Evolutionary conservation across 2,329 filamentous ascomycete species (phyloP).

Genomic region (Dothiorella sarmentorum): DNA sequence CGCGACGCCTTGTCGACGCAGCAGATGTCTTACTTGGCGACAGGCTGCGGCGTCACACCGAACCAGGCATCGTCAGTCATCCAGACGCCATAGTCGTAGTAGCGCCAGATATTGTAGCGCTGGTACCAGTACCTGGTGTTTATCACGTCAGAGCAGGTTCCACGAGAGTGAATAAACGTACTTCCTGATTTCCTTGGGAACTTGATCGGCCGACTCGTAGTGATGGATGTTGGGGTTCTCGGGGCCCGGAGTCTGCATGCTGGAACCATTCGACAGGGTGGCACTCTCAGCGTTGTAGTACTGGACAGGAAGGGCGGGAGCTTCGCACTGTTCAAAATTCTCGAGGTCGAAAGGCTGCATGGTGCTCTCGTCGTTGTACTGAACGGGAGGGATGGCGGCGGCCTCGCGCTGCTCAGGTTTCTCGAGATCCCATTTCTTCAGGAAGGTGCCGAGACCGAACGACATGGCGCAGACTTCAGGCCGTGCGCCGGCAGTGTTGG

Average conservation of each 20-base stretch:
- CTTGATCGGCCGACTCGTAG: conserved; percentile 66
- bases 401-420: conserved; percentile 3
- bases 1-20: not conserved
- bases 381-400: not conserved
- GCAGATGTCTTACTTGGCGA: conserved; percentile 64
- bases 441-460: not conserved
- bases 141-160: not conserved
- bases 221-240: conserved; percentile 44
- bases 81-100: conserved; percentile 82
- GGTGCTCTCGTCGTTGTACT: conserved; percentile 26
- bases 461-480: not conserved
- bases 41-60: conserved; percentile 88
- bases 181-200: conserved; percentile 84
- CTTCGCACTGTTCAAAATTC: not conserved
- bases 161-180: conserved; percentile 39
- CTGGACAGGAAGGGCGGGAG: not conserved
- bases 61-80: conserved; percentile 97
- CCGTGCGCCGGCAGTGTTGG: not conserved
- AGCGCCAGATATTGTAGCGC: conserved; percentile 79
- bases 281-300: conserved; percentile 24
- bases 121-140: conserved; percentile 81
- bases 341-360: conserved; percentile 31
- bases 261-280: conserved; percentile 30
- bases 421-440: not conserved
- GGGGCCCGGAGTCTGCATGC: conserved; percentile 35